Evolutionary conservation across 2,329 filamentous ascomycete genomes (phyloP), one percentile per base, ranked within the genome.

Genomic region (Beauveria medogensis): DNA sequence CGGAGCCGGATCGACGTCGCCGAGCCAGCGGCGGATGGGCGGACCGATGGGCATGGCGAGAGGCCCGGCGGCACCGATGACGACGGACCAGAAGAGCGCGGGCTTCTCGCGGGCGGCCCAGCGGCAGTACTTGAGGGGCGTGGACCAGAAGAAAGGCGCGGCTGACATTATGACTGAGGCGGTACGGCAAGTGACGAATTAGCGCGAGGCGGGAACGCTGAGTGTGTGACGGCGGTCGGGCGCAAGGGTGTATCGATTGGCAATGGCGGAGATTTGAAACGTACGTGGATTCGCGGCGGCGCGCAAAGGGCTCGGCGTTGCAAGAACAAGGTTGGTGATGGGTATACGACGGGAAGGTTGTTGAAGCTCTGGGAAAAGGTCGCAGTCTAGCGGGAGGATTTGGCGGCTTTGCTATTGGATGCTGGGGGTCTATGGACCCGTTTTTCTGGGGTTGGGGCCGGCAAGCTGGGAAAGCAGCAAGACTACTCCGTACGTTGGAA

Each of bases 91-190:
- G 82, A 97, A 96, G 78, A 92, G 89, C 63, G 92, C 92, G 56
- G 94, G 94, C 74, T 89, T 90, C 76, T 94, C 88, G 77, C 91
- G 88, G 55, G 90, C 83, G 58, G 92, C 87, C 91, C 92, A 97
- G 76, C 88, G 88, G 70, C 90, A 77, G 85, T 96, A 97, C 69
- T 86, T 86, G 73, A 95, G 71, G 65, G 94, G 94, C 63, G 84
- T 82, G 67, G 85, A 82, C 86, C 89, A 97, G 88, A 99, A 97
- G 69, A 91, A 88, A 60, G 82, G 80, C 63, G 81, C 68, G 69
- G 81, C 68, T 69, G 76, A 82, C 88, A 92, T 92, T 65, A 24
- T 55, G 53, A 37, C 44, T 48, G 48, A 7, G 18, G 5, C 10
- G 22, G 41, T 30, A 8, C 26, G 14, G 3, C 2, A 8, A 18